Conservation (phyloP, 2,329 filamentous ascomycete genomes). For the Calonectria leucothoes region DNA sequence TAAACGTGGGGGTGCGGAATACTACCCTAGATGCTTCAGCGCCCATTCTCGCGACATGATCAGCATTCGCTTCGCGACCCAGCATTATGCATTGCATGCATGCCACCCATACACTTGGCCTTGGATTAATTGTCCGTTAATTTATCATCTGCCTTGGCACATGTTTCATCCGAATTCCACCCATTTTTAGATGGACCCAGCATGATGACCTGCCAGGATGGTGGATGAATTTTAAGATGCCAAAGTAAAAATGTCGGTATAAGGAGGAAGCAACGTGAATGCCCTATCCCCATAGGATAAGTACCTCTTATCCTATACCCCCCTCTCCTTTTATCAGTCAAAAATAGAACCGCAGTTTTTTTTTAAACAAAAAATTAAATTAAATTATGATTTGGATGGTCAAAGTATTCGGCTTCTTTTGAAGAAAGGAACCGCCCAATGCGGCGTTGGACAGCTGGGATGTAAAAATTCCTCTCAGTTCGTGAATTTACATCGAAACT, state of each 20-base stretch:
- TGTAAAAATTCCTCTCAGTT: no score
- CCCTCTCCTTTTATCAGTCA: no score
- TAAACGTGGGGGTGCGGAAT: not conserved
- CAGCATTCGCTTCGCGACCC: not conserved
- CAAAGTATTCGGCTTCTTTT: no score
- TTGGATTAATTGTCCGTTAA: not conserved
- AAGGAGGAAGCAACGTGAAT: not conserved
- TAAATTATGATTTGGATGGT: no score
- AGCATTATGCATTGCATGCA: conserved; percentile 10
- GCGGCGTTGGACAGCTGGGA: no score
- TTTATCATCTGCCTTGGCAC: not conserved
- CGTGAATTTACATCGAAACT: no score
- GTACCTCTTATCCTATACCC: no score
- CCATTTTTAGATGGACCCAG: not conserved
- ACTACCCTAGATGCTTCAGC: not conserved
- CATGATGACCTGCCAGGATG: not conserved
- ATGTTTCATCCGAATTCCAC: not conserved
- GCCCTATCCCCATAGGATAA: not conserved
- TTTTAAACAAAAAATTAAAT: no score
- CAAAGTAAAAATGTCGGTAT: not conserved
- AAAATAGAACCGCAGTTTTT: no score
- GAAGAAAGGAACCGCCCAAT: no score
- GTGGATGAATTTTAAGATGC: not conserved
- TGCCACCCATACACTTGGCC: not conserved
- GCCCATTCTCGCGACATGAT: not conserved